These are phyloP conservation scores for Aureobasidium zeae DNA, from an alignment of 2,329 filamentous ascomycete genomes.

Conservation along the genomic window DNA sequence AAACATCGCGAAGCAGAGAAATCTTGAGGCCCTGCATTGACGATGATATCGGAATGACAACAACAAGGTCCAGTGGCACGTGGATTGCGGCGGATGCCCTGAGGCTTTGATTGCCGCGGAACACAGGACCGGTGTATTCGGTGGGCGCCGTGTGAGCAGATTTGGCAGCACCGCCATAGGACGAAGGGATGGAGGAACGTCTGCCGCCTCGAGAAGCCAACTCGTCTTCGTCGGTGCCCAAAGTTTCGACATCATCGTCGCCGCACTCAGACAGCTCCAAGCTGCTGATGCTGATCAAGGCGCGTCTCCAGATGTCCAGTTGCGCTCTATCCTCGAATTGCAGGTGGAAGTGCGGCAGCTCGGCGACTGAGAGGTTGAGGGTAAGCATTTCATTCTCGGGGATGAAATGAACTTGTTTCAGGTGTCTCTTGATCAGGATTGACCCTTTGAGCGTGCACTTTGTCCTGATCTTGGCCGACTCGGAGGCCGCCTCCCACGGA, in stretches of 20 bases:
- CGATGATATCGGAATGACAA: constrained; percentile 92
- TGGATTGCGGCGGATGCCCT: constrained; percentile 52
- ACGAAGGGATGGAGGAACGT: constrained; percentile 69
- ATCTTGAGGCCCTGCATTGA: constrained; percentile 99
- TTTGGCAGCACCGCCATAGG: constrained; percentile 69
- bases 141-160: constrained; percentile 83
- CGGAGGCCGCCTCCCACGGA: constrained; percentile 48
- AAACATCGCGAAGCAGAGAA: constrained; percentile 79
- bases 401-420: constrained; percentile 73
- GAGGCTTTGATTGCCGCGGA: constrained; percentile 35
- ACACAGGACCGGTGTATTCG: constrained; percentile 69
- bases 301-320: constrained; percentile 82
- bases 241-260: constrained; percentile 70
- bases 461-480: constrained; percentile 47
- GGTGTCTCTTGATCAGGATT: constrained; percentile 94
- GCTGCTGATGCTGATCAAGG: constrained; percentile 70
- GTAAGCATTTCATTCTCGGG: constrained; percentile 72
- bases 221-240: constrained; percentile 83
- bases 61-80: constrained; percentile 88
- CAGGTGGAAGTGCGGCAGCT: constrained; percentile 89
- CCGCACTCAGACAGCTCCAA: constrained; percentile 52
- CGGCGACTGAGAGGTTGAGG: constrained; percentile 78
- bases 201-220: constrained; percentile 42
- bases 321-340: constrained; percentile 77
- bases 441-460: constrained; percentile 91